Evolutionary conservation across 2,329 filamentous ascomycete genomes (phyloP).

Genomic region (Aspergillus sclerotialis): DNA sequence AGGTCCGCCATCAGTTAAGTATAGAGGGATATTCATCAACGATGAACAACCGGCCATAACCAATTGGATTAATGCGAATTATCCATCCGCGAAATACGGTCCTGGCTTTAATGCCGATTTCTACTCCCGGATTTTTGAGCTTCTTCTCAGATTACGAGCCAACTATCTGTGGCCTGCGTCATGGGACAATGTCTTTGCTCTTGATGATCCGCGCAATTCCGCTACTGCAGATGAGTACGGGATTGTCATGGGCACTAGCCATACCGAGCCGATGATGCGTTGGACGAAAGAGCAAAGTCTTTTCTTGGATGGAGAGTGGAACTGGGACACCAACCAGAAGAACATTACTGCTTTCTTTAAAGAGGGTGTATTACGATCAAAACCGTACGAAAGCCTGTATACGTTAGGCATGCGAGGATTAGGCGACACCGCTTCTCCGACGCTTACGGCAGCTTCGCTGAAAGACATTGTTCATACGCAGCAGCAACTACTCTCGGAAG

Average conservation of each 20-base stretch:
- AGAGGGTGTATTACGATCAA: slow-evolving; percentile 59
- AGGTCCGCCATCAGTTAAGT: slow-evolving; percentile 56
- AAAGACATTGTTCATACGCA: slow-evolving; percentile 56
- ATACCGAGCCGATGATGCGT: slow-evolving; percentile 65
- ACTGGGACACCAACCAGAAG: slow-evolving; percentile 62
- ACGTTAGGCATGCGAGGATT: slow-evolving; percentile 64
- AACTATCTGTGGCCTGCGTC: slow-evolving; percentile 71
- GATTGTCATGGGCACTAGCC: slow-evolving; percentile 65
- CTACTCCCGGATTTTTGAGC: slow-evolving; percentile 63
- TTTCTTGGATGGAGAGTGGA: slow-evolving; percentile 53
- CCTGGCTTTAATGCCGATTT: slow-evolving; percentile 51
- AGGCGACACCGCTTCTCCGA: slow-evolving; percentile 51
- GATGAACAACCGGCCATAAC: slow-evolving; percentile 63
- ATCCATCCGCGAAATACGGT: slow-evolving; percentile 38
- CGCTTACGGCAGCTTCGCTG: slow-evolving; percentile 49
- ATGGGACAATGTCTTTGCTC: slow-evolving; percentile 66
- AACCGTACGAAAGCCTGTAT: slow-evolving; percentile 59
- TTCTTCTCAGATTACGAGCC: slow-evolving; percentile 61
- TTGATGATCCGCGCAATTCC: slow-evolving; percentile 63
- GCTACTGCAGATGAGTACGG: slow-evolving; percentile 66
- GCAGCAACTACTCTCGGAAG: slow-evolving; percentile 49
- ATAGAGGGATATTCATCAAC: slow-evolving; percentile 64
- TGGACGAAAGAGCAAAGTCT: slow-evolving; percentile 38
- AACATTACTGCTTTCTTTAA: slow-evolving; percentile 63
- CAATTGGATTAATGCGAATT: slow-evolving; percentile 57